Percentiles rank a stretch among this genome's conserved stretches.
phyloP scores from a whole-genome alignment of 495 filamentous ascomycete species.

The Hyaloscypha bicolor region DNA sequence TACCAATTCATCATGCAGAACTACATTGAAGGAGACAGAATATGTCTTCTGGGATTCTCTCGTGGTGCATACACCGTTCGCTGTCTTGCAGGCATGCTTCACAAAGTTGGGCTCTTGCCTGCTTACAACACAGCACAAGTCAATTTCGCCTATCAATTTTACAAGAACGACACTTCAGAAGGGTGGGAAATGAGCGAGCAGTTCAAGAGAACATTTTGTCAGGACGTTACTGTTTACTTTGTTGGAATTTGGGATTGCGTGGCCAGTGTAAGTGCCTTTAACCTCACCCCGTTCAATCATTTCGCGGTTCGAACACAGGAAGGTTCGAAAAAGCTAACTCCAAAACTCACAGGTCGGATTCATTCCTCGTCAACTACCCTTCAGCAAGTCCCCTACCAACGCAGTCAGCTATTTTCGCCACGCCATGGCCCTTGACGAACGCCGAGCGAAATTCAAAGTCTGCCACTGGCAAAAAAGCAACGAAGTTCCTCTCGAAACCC shows the following conservation, averaged over 20 bases:
- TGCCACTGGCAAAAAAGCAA: conserved; percentile 36
- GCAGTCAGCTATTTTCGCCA: conserved; percentile 41
- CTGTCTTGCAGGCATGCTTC: conserved; percentile 38
- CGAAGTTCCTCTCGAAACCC: conserved; percentile 11
- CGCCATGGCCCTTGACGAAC: conserved; percentile 44
- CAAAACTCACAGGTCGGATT: background rate
- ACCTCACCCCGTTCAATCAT: background rate
- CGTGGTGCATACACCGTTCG: conserved; percentile 42
- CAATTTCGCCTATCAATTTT: conserved; percentile 44
- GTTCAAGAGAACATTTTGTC: conserved; percentile 46
- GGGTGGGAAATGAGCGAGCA: conserved; percentile 39
- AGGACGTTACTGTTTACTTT: conserved; percentile 42
- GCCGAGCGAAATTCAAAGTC: conserved; percentile 43
- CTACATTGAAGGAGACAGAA: conserved; percentile 41
- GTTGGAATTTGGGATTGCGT: conserved; percentile 45
- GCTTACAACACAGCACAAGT: conserved; percentile 39
- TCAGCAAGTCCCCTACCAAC: conserved; percentile 41
- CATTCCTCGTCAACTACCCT: conserved; percentile 28
- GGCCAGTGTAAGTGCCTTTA: conserved; percentile 42
- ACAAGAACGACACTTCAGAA: conserved; percentile 39
- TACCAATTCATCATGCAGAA: conserved; percentile 45
- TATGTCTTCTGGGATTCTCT: conserved; percentile 45
- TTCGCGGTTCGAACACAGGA: too few relatives aligned
- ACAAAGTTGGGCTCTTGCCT: conserved; percentile 42
- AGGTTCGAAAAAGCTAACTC: background rate